Evolutionary conservation across 257 asterid species (phyloP).

Genomic region (Nicotiana attenuata): DNA sequence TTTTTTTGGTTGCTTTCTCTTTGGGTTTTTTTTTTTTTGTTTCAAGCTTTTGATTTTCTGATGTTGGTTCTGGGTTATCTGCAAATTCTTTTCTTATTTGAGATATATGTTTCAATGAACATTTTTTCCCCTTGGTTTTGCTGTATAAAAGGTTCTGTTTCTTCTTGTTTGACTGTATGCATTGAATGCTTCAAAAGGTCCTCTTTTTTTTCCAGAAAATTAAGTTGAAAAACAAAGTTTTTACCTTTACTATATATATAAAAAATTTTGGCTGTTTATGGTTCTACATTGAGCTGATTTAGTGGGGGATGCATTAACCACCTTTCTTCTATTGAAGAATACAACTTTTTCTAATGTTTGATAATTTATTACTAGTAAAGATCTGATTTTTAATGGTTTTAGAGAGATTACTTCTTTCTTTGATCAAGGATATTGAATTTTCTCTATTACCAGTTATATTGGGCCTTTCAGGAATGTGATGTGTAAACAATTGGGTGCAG

Average conservation of each 20-base stretch:
- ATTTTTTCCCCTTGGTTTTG: not conserved
- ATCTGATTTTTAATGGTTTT: conserved; percentile 6
- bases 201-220: not conserved
- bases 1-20: no score
- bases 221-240: not conserved
- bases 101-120: no score
- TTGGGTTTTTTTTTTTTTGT: no score
- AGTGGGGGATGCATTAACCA: not conserved
- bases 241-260: not conserved
- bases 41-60: no score
- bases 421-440: no score
- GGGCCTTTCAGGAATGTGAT: no score
- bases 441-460: no score
- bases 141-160: not conserved
- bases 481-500: no score
- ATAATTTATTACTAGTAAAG: not conserved
- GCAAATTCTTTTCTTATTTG: no score
- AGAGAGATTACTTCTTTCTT: not conserved
- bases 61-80: no score
- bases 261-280: not conserved
- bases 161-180: not conserved
- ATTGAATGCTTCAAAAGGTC: not conserved
- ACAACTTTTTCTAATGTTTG: not conserved
- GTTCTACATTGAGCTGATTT: conserved; percentile 5
- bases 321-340: not conserved